Base-by-base conservation (phyloP, 2,329 filamentous ascomycete genomes). In the Aureobasidium namibiae region DNA sequence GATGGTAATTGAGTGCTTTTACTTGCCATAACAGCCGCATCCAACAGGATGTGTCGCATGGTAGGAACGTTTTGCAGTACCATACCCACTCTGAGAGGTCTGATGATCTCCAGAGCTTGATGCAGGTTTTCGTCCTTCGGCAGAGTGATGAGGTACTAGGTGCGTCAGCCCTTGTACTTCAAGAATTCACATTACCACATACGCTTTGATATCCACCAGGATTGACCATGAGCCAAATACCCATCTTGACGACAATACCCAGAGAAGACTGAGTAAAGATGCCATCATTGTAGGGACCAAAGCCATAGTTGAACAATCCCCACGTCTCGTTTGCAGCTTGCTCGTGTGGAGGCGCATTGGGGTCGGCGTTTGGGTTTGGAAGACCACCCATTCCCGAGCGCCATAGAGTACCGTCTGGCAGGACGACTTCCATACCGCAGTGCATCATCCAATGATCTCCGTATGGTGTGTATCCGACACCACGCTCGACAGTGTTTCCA, bases 161-260 rank as follows among this genome's bases (percentile, higher is more conserved):
- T 7, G n/a, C 10, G 14, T 45, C n/a, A 45, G 42, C 42, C 8
- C 18, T 11, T 8, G 9, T 23, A 11, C 3, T 41, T 11, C 3
- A 7, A 3, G 2, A 6, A 24, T 7, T 7, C 2, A 5, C 29
- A 24, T n/a, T 44, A 4, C 23, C 23, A 44, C 42, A n/a, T 45
- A 45, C 42, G 14, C 42, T 45, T 68, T 80, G 76, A 61, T 78
- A 76, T 1, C 76, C 78, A 10, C 74, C 77, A 0, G 78, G 78
- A 46, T 80, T 79, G 1, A 76, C 75, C 80, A 82, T 82, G 34
- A 83, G 70, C 69, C 72, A 76, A 63, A 82, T 74, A 0, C 80
- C 80, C 74, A 83, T 78, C 67, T 82, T 82, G 6, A 66, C 66
- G 2, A 72, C 70, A 26, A 73, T 72, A 7, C 71, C 71, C 14